Conservation (phyloP, 441 rosid genomes). For the Aquilaria agallochum region DNA sequence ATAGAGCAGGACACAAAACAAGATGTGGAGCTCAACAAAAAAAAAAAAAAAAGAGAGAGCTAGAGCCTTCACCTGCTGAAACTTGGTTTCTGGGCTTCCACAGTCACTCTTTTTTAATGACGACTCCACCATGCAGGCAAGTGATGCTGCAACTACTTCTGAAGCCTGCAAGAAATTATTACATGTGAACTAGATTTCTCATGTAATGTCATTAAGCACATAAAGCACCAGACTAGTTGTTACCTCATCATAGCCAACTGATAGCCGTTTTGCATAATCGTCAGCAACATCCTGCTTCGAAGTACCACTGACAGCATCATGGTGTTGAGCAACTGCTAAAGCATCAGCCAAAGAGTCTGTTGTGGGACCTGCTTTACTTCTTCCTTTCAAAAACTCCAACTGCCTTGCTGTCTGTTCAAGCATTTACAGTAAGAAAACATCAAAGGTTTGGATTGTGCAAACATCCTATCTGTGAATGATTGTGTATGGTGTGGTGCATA, state of each 20-base stretch:
- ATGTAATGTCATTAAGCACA: conserved; percentile 2
- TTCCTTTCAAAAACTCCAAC: conserved; percentile 35
- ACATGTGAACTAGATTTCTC: background rate
- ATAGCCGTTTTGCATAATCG: conserved; percentile 39
- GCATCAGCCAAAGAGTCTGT: conserved; percentile 36
- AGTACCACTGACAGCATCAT: conserved; percentile 40
- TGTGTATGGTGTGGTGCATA: conserved; percentile 12
- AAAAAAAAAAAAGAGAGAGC: background rate
- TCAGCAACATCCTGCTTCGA: conserved; percentile 36
- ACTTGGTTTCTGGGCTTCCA: conserved; percentile 19
- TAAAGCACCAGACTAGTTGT: background rate
- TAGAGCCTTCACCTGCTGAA: conserved; percentile 35
- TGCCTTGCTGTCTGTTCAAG: conserved; percentile 38
- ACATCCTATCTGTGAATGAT: background rate
- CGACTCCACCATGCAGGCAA: conserved; percentile 32
- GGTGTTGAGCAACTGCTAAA: conserved; percentile 39
- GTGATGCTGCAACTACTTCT: conserved; percentile 36
- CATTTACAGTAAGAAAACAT: conserved; percentile 13
- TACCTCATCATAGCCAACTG: conserved; percentile 39
- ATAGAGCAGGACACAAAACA: too few relatives aligned
- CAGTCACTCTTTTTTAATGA: conserved; percentile 11
- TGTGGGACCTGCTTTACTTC: conserved; percentile 22
- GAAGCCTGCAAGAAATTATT: conserved; percentile 28
- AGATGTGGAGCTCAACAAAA: too few relatives aligned
- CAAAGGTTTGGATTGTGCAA: conserved; percentile 1